Base-by-base conservation (phyloP, 2,329 filamentous ascomycete genomes). In the Aspergillus amoenus region DNA sequence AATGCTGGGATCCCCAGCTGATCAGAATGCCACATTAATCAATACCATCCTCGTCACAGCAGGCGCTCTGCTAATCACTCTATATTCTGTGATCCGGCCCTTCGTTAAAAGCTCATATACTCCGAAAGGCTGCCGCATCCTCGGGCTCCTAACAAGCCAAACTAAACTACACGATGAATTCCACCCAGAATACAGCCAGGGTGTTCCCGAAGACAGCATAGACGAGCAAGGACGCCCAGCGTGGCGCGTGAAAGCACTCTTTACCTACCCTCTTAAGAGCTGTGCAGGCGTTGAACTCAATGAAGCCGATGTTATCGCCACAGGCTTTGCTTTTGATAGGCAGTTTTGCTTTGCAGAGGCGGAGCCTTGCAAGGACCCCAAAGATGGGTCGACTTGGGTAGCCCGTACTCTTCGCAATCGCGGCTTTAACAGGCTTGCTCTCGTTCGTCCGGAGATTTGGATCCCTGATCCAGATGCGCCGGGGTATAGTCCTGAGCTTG, bases 221-320 rank as follows among this genome's bases (percentile, higher is more conserved):
- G 75, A 78, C 53, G 64, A 70, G 50, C 58, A 67, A 40, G 71
- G 70, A 2, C 62, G 63, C 9, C 70, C 73, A 21, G 71, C 71
- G 56, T 81, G 79, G 73, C 74, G 73, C 37, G 76, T 88, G 47
- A 87, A 91, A 71, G 89, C 88, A 55, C 78, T 96, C 51, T 88
- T 87, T 76, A 82, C 92, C 58, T 93, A 94, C 72, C 92, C 93
- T 1, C 77, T 96, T 71, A 93, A 95, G 76, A 91, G 89, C 56
- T 96, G 91, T 71, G 80, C 78, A 55, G 89, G 88, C 27, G 85
- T 96, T 54, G 90, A 94, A 74, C 74, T 96, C 46, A 76, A 83
- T 51, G 77, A 81, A 59, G 84, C 84, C 58, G 82, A 84, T 53
- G 81, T 94, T 15, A 75, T 90, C 45, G 78, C 84, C 5, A 84